Conservation (phyloP, 1,139 yeast species). For the Lodderomyces margitis region DNA sequence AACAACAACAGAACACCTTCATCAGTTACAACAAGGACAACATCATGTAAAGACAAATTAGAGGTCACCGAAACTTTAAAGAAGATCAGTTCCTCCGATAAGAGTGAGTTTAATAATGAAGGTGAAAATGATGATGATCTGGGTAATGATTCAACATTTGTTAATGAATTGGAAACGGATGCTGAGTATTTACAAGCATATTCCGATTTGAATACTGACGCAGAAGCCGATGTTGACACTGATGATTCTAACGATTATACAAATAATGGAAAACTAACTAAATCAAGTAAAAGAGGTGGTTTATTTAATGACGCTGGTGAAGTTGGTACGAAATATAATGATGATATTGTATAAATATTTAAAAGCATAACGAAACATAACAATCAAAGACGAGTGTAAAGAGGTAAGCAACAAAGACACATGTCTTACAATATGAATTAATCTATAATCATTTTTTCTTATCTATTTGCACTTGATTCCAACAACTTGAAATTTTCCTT, state of each 20-base stretch:
- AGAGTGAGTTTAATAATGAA: conserved; percentile 2
- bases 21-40: background rate
- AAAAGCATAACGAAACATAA: background rate
- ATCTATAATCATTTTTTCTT: conserved; percentile 1
- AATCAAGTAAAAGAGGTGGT: background rate
- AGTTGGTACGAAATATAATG: conserved; percentile 9
- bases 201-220: conserved; percentile 3
- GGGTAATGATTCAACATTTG: conserved; percentile 2
- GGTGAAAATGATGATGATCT: background rate
- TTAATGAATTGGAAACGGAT: conserved; percentile 1
- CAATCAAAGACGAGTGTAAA: background rate
- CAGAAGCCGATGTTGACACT: conserved; percentile 3
- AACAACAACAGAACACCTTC: conserved; percentile 2
- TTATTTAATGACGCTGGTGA: conserved; percentile 1
- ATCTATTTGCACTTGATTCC: conserved; percentile 38
- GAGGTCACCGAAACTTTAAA: background rate
- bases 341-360: conserved; percentile 14
- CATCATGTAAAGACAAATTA: background rate
- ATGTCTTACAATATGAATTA: background rate
- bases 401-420: background rate
- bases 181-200: conserved; percentile 1
- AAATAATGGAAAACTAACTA: background rate
- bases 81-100: conserved; percentile 1
- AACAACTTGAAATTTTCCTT: conserved; percentile 31
- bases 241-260: conserved; percentile 3